A percentile compares a stretch with the other conserved stretches of the same genome.
These are phyloP conservation scores for Phialophora tarda DNA, from an alignment of 2,329 filamentous ascomycete species.

Conservation along the genomic window DNA sequence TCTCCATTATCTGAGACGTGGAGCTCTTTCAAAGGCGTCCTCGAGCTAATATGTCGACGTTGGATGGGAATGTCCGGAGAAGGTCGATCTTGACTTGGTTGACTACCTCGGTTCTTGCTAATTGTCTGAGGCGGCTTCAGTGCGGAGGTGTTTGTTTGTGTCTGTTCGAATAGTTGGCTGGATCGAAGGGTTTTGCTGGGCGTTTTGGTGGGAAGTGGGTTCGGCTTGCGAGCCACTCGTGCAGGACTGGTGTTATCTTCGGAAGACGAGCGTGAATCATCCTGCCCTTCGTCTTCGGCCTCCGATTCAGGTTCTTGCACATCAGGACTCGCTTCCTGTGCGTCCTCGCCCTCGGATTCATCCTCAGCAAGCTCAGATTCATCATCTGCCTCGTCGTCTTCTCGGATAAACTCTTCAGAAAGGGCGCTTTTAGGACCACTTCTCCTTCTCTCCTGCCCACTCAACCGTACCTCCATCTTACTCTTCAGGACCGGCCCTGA, in stretches of 20 bases:
- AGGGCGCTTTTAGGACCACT: conserved; percentile 10
- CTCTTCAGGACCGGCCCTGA: conserved; percentile 27
- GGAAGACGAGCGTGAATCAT: neutral
- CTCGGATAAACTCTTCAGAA: conserved; percentile 25
- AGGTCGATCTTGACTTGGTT: conserved; percentile 31
- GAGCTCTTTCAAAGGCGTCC: conserved; percentile 29
- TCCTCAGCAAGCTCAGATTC: conserved; percentile 8
- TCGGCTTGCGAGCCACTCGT: neutral
- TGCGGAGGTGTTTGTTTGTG: conserved; percentile 36
- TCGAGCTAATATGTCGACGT: conserved; percentile 18
- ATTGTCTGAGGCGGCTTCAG: conserved; percentile 18
- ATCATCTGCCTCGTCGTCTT: conserved; percentile 32
- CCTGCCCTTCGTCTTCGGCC: conserved; percentile 7
- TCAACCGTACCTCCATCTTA: conserved; percentile 35
- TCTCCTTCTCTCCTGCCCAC: conserved; percentile 3
- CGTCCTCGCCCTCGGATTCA: conserved; percentile 9
- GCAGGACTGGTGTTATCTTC: neutral
- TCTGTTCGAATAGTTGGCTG: conserved; percentile 35
- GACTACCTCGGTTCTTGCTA: conserved; percentile 1
- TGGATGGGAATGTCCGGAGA: conserved; percentile 36
- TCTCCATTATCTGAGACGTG: conserved; percentile 20
- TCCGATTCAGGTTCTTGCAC: conserved; percentile 11
- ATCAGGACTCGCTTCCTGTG: neutral
- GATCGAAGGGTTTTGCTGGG: conserved; percentile 25
- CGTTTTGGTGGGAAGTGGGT: conserved; percentile 28